Conservation (phyloP, 768 basidiomycete species). For the Scleroderma bovista region DNA sequence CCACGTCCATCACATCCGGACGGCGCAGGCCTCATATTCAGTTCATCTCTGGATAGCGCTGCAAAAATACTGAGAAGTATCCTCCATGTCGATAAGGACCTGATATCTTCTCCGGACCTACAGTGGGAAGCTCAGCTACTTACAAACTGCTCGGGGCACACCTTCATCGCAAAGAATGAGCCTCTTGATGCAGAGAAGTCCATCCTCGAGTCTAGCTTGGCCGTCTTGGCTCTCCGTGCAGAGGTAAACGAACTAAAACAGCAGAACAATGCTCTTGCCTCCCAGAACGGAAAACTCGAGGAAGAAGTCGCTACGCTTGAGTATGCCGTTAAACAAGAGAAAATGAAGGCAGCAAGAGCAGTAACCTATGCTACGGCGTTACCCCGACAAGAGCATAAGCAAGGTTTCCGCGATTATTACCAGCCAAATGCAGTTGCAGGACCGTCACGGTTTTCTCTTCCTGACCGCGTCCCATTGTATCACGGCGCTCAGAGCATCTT, state of each 20-base stretch:
- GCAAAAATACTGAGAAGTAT: slow-evolving; percentile 42
- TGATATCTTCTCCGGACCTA: slow-evolving; percentile 38
- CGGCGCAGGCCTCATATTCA: slow-evolving; percentile 57
- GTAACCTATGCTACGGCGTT: not conserved
- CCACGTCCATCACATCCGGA: slow-evolving; percentile 51
- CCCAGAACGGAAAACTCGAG: slow-evolving; percentile 24
- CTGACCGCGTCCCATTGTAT: not conserved
- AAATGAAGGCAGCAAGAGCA: not conserved
- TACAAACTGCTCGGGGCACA: slow-evolving; percentile 52
- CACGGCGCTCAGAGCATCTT: slow-evolving; percentile 10
- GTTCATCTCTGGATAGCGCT: slow-evolving; percentile 37
- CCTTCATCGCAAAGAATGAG: slow-evolving; percentile 36
- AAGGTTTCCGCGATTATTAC: not conserved
- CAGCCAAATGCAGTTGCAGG: slow-evolving; percentile 18
- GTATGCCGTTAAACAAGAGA: slow-evolving; percentile 10
- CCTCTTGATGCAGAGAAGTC: slow-evolving; percentile 24
- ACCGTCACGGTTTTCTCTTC: slow-evolving; percentile 8
- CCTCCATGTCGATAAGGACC: slow-evolving; percentile 42
- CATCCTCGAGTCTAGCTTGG: slow-evolving; percentile 46
- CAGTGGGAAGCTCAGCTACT: slow-evolving; percentile 67
- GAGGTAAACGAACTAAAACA: slow-evolving; percentile 34
- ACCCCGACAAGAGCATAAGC: not conserved
- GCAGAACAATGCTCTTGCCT: slow-evolving; percentile 21
- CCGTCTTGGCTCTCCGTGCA: slow-evolving; percentile 38
- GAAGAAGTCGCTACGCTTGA: slow-evolving; percentile 17